phyloP scores from a whole-genome alignment of 495 filamentous ascomycete species.

The Hyaloscypha bicolor region DNA sequence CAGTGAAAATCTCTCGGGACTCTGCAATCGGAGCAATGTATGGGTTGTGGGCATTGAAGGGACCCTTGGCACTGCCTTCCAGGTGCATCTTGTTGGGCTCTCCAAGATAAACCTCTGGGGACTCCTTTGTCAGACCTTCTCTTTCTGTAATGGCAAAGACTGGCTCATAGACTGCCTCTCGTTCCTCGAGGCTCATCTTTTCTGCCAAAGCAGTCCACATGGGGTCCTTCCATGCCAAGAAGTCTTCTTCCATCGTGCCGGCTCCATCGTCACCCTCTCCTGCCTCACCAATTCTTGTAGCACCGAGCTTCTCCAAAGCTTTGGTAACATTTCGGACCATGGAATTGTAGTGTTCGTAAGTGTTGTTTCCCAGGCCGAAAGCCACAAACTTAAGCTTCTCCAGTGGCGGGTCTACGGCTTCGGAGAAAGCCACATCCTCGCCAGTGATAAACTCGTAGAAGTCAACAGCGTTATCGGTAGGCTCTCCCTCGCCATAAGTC shows the following conservation, averaged over 20 bases:
- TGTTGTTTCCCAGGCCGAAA: conserved; percentile 98
- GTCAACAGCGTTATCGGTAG: conserved; percentile 97
- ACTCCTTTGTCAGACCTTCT: conserved; percentile 70
- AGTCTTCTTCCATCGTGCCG: conserved; percentile 99
- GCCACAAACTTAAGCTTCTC: conserved; percentile 88
- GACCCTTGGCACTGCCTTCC: conserved; percentile 80
- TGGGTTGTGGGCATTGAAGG: conserved; percentile 95
- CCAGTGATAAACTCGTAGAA: conserved; percentile 95
- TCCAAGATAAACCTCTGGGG: conserved; percentile 89
- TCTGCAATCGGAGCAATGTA: conserved; percentile 93
- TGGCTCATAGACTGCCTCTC: conserved; percentile 94
- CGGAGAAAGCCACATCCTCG: conserved; percentile 80
- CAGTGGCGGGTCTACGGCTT: conserved; percentile 76
- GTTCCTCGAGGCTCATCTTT: conserved; percentile 87
- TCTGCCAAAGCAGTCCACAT: conserved; percentile 91
- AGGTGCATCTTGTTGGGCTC: conserved; percentile 97
- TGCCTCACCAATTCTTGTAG: conserved; percentile 77
- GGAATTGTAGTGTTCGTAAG: conserved; percentile 98
- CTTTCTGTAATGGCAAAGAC: conserved; percentile 83
- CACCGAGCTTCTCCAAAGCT: conserved; percentile 78
- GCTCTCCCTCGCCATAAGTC: conserved; percentile 98
- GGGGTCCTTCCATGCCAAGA: conserved; percentile 98
- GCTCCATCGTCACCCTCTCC: conserved; percentile 98
- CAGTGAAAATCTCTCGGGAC: conserved; percentile 87
- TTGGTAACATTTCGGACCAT: conserved; percentile 93